These are phyloP conservation scores for Ustilago shanxiensis DNA, from an alignment of 1,284 basidiomycete species.

Conservation along the genomic window DNA sequence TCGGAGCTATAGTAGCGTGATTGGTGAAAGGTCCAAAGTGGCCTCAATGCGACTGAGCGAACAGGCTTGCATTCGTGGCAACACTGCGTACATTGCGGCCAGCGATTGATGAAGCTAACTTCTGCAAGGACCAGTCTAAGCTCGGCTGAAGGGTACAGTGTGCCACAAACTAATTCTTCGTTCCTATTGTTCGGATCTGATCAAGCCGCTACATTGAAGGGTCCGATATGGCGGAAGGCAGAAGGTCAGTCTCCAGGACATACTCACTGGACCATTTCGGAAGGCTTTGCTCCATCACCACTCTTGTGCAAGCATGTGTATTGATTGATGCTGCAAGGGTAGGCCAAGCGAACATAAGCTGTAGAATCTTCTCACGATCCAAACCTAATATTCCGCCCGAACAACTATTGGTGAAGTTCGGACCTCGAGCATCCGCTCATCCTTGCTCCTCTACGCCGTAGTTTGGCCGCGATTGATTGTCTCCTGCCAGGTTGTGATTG, in stretches of 20 bases:
- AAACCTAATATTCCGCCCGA: too few species aligned
- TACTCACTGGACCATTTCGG: neutral
- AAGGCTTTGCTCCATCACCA: neutral
- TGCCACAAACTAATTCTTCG: neutral
- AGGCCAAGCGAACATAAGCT: neutral
- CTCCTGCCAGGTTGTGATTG: too few species aligned
- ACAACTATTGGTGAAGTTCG: neutral
- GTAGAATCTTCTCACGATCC: neutral
- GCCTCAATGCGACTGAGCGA: neutral
- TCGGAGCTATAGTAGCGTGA: neutral
- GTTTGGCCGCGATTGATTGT: too few species aligned
- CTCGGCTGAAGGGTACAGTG: neutral
- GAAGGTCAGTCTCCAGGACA: neutral
- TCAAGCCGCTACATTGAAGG: neutral
- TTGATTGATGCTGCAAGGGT: too few species aligned
- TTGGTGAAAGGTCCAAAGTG: neutral
- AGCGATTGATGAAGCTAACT: neutral
- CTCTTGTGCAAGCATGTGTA: too few species aligned
- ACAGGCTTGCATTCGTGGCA: neutral
- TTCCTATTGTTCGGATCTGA: neutral
- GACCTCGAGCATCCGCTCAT: neutral
- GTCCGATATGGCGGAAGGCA: neutral
- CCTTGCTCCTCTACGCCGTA: too few species aligned
- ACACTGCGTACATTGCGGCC: neutral
- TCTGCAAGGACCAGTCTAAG: neutral